Conservation (phyloP, 495 filamentous ascomycete genomes). For the Achaetomiella virescens region DNA sequence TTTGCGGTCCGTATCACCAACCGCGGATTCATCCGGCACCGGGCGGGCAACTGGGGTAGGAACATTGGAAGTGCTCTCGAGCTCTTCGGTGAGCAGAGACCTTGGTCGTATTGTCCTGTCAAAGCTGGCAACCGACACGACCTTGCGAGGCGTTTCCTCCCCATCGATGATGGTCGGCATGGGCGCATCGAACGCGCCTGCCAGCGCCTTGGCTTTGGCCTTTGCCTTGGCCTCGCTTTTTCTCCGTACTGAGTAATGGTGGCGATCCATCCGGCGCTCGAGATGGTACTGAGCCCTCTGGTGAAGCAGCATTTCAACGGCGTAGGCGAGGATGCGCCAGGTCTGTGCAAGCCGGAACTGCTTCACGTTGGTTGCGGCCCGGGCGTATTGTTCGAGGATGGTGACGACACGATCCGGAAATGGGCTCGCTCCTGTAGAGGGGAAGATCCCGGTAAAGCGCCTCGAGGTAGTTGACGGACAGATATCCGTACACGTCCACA, state of each 20-base stretch:
- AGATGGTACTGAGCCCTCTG: conserved; percentile 53
- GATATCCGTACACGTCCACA: conserved; percentile 49
- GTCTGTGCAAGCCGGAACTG: conserved; percentile 64
- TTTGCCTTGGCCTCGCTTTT: conserved; percentile 24
- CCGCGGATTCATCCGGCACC: conserved; percentile 40
- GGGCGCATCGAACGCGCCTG: conserved; percentile 7
- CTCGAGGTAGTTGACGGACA: conserved; percentile 54
- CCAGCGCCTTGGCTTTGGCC: conserved; percentile 1
- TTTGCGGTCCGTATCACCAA: conserved; percentile 20
- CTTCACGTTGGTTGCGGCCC: conserved; percentile 51
- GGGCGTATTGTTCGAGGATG: conserved; percentile 58
- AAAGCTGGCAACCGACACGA: conserved; percentile 24
- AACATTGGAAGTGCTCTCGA: conserved; percentile 69
- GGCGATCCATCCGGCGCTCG: conserved; percentile 33
- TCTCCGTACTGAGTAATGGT: conserved; percentile 15
- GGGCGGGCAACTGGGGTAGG: conserved; percentile 73
- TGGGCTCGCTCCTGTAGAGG: conserved; percentile 19
- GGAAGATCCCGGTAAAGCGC: conserved; percentile 38
- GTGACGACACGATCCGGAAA: conserved; percentile 40
- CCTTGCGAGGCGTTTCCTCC: conserved; percentile 35
- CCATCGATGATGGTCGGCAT: conserved; percentile 16
- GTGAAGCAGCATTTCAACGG: conserved; percentile 54
- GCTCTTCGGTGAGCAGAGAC: conserved; percentile 45
- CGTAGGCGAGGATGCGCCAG: conserved; percentile 63
- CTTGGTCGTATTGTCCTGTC: conserved; percentile 24